Conservation (phyloP, 2,329 filamentous ascomycete genomes). For the Blumeria hordei region DNA sequence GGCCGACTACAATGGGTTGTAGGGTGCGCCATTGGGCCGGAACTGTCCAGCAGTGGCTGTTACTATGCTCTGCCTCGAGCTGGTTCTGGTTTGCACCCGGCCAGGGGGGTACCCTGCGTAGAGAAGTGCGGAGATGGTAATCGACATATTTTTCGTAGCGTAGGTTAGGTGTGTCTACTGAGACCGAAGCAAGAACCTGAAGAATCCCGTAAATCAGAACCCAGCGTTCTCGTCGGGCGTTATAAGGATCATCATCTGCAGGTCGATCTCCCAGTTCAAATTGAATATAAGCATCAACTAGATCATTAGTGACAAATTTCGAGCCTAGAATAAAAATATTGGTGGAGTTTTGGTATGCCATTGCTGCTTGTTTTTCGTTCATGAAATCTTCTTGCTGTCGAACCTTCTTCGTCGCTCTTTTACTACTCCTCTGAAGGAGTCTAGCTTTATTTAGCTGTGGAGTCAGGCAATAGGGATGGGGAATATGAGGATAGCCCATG, state of each 20-base stretch:
- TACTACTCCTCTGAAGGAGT: conserved; percentile 2
- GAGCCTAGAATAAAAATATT: conserved; percentile 32
- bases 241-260: conserved; percentile 26
- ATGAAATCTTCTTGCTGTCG: conserved; percentile 8
- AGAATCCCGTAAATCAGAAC: conserved; percentile 34
- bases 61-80: conserved; percentile 12
- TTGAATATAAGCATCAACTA: conserved; percentile 29
- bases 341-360: conserved; percentile 34
- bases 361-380: conserved; percentile 10
- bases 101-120: conserved; percentile 33
- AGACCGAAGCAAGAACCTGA: conserved; percentile 32
- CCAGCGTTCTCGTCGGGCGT: conserved; percentile 34
- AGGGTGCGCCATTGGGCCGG: conserved; percentile 7
- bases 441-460: conserved; percentile 24
- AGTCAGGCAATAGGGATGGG: conserved; percentile 40
- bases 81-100: conserved; percentile 15
- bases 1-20: background rate
- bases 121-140: conserved; percentile 31
- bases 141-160: conserved; percentile 26
- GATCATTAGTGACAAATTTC: conserved; percentile 26
- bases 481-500: conserved; percentile 37
- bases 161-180: conserved; percentile 29
- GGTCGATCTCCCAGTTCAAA: conserved; percentile 31
- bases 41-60: conserved; percentile 15
- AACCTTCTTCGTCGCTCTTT: conserved; percentile 8